Base-by-base conservation (phyloP, 768 basidiomycete genomes). In the Trametes gibbosa region DNA sequence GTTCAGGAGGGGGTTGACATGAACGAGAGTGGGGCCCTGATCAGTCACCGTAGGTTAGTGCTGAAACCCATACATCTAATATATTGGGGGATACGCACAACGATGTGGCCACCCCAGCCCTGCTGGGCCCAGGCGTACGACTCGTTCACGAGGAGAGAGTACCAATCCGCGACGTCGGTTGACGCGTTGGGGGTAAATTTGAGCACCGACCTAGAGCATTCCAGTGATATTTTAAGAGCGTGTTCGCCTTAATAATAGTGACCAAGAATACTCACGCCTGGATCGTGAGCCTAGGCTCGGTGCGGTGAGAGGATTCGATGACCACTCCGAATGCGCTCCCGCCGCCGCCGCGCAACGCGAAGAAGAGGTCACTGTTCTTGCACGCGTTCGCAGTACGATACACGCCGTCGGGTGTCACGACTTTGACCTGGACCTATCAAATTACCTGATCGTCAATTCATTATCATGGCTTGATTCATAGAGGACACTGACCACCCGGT, bases 371-470 rank as follows among this genome's bases (percentile, higher is more conserved):
- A 53, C 72, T 57, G 58, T 83, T 80, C 63, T 82, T 69, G 43
- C 72, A 74, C 21, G 72, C 75, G 67, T 81, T 84, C 3, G 72
- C 81, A 0, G 72, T 74, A 27, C 78, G 74, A 61, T 70, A 70
- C 24, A 70, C 58, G 0, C 83, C 83, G 64, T 82, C 80, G 0
- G 83, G 81, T 1, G 81, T 83, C 6, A 84, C 82, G 4, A 84
- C 69, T 58, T 79, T 79, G 67, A 76, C 78, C 67, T 85, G 72
- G 2, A 83, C 73, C 70, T 72, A 45, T 2, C 7, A 8, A 14
- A 13, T 5, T n/a, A 48, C 24, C 3, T 12, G 4, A 23, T 34
- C 23, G 49, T 55, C 29, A 39, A 50, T 6, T 23, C 17, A 21
- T 42, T 21, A n/a, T 19, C 7, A 42, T 42, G 3, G 3, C 9